Evolutionary conservation across 371 early-diverging fungal species (phyloP), one percentile per base, ranked within the genome.

Genomic region (Thermomucor indicae-seudaticae): DNA sequence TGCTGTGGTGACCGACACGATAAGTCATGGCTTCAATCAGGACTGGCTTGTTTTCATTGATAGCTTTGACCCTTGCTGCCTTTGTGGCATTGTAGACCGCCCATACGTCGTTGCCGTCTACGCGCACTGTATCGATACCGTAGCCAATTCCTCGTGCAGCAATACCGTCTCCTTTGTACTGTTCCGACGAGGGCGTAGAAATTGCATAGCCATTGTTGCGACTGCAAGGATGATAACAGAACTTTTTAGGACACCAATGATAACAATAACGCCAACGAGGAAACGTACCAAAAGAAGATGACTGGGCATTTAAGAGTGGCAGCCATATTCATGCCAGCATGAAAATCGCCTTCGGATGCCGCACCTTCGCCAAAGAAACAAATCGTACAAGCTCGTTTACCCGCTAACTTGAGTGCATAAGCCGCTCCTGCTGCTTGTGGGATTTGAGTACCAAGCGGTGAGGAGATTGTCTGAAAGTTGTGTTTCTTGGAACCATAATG

Each of bases 311-410:
- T 88, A 25, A 90, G 78, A 0, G 97, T 96, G 11, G 97, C 88
- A 0, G 98, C 96, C 82, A 98, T 92, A 70, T 98, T 98, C 47
- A 98, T 67, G 6, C 93, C 98, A 5, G 96, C 91, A 67, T 98
- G 98, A 71, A 97, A 97, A 68, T 98, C 98, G 44, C 98, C 98
- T 67, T 98, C 98, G 16, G 87, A 86, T 19, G 98, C 97, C 24
- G 97, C 95, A 31, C 97, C 98, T 64, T 98, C 98, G 23, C 98
- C 98, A 82, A 98, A 98, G 72, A 90, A 98, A 77, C 95, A 93
- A 40, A 96, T 75, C 6, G 83, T 86, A 55, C 86, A 84, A 52
- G 87, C 88, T 48, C 88, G 75, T 43, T 80, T 76, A 2, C 90
- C 89, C 27, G 80, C 72, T 29, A 85, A 70, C 60, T 97, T 97